Base-by-base conservation (phyloP, 305 asterid species). In the Fraxinus paxiana region DNA sequence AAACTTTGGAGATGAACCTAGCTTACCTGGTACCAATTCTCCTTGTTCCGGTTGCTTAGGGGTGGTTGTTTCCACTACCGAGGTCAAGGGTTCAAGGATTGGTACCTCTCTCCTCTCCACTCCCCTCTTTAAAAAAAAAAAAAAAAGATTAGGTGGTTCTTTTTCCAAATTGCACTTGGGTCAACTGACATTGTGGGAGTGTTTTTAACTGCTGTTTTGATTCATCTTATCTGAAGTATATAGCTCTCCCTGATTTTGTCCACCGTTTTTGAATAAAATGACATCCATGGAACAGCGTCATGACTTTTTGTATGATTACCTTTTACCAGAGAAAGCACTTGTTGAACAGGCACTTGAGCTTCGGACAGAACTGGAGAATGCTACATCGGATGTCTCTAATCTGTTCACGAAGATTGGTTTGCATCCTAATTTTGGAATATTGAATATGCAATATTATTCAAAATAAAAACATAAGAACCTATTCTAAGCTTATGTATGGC, bases 331-430 rank as follows among this genome's bases (percentile, higher is more conserved):
- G 73, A 85, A 86, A 81, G 84, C 81, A 56, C 87, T 90, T 43
- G 63, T 84, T 6, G 87, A 88, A 67, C 87, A 77, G 81, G 91
- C 92, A 80, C 86, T 87, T 38, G 92, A 89, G 79, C 91, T 90
- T 88, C 89, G 84, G 77, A 84, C 86, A 8, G 90, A 86, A 63
- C 88, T 90, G 46, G 92, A 90, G 90, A 85, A 84, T 79, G 86
- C 90, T 73, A 87, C 88, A 86, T 87, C 85, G 28, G 87, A 88
- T 67, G 82, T 86, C 69, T 85, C 92, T 75, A 75, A 84, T 77
- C 83, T 90, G 88, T 82, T 82, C 46, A 20, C 88, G 33, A 85
- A 78, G 88, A 83, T 86, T 35, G 91, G 94, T 90, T 67, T 0
- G 89, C 61, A 51, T 46, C 74, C 83, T 63, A 31, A 69, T 46